Base-by-base conservation (phyloP, 225 moss, liverwort and hornwort species). In the Asterella californica region DNA sequence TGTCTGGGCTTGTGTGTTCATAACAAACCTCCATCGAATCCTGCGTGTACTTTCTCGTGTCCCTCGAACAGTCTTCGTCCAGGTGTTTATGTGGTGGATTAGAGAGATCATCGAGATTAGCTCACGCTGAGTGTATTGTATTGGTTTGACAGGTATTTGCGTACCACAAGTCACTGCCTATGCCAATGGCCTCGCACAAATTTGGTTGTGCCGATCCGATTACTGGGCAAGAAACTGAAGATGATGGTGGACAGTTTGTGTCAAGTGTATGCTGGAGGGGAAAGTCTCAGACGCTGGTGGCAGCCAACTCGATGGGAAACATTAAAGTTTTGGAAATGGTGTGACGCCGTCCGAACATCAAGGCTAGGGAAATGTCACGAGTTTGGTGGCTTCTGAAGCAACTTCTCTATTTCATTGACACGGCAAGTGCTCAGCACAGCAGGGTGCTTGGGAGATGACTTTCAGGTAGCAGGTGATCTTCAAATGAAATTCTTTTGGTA, bases 251-350 rank as follows among this genome's bases (percentile, higher is more conserved):
- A 61, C 97, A 94, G 67, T 93, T 94, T 80, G 97, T 99, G 29
- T 99, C 97, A 4, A 99, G 97, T 78, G 97, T 99, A 27, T 99
- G 97, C 77, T 99, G 97, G 97, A 91, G 97, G 84, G 97, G 93
- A 30, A 99, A 93, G 81, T 93, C 97, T 37, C 94, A 99, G 86
- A 94, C 93, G 57, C 83, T 99, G 82, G 97, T 99, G 49, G 93
- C 97, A 42, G 97, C 94, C 33, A 95, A 99, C 74, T 99, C 97
- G n/a, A 92, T 95, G 94, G 97, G 94, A 78, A 99, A 92, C 68
- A 94, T 99, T 70, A 95, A 99, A 87, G 90, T 99, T 88, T 90
- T 99, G 90, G 97, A 99, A 82, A 91, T 99, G 90, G 92, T 99
- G 79, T 99, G 78, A 62, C 10, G 34, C 32, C 65, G 25, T 18